Evolutionary conservation across 257 asterid species (phyloP).

Genomic region (Nicotiana benthamiana): DNA sequence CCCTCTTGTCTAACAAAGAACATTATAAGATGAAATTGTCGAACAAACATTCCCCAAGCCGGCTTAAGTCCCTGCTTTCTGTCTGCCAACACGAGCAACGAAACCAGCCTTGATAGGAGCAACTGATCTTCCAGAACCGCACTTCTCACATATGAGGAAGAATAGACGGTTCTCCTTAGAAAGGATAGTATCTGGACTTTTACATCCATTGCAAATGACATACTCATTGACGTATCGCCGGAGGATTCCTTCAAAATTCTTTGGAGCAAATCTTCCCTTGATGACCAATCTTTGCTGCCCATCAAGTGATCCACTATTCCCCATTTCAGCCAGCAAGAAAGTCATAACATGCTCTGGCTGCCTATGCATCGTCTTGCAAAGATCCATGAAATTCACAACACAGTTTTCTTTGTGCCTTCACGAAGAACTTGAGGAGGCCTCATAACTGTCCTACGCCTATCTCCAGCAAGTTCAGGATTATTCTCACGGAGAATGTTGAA

Average conservation of each 20-base stretch:
- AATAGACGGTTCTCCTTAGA: conserved; percentile 87
- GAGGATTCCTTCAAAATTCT: conserved; percentile 89
- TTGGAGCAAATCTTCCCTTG: conserved; percentile 94
- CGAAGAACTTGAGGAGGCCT: conserved; percentile 99
- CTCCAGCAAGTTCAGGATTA: conserved; percentile 97
- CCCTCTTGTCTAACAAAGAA: too few species aligned
- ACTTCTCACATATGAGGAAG: conserved; percentile 92
- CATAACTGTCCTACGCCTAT: conserved; percentile 96
- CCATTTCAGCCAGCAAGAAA: conserved; percentile 96
- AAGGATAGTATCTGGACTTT: conserved; percentile 88
- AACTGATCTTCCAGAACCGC: too few species aligned
- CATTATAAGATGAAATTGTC: too few species aligned
- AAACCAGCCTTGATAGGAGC: too few species aligned
- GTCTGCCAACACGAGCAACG: too few species aligned
- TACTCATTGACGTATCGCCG: conserved; percentile 89
- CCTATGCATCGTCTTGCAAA: conserved; percentile 90
- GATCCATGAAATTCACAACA: conserved; percentile 95
- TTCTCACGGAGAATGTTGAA: conserved; percentile 91
- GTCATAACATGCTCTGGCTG: conserved; percentile 97
- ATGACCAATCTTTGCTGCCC: conserved; percentile 90
- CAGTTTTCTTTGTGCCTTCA: conserved; percentile 97
- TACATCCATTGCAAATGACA: conserved; percentile 94
- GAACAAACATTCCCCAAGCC: too few species aligned
- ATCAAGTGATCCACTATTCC: conserved; percentile 93
- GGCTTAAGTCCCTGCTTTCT: too few species aligned